Percentiles rank a stretch among this genome's conserved stretches.
These are phyloP conservation scores for Teunomyces stri DNA, from an alignment of 805 yeast species.

Conservation along the genomic window DNA sequence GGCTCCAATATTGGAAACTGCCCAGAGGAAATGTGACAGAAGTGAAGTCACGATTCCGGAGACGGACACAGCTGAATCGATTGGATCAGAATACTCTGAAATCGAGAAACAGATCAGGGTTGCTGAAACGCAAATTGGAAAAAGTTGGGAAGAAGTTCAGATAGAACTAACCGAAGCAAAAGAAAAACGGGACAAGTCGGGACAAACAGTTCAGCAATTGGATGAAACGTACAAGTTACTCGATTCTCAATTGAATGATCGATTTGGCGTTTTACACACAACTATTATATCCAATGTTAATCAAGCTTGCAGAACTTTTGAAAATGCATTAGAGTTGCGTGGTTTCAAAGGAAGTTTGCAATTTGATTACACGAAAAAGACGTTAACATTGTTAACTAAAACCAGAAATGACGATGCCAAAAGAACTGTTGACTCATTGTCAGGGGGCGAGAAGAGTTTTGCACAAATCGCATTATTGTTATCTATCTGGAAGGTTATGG, in stretches of 20 bases:
- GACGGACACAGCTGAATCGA: slow-evolving; percentile 44
- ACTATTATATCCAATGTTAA: slow-evolving; percentile 28
- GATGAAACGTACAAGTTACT: slow-evolving; percentile 23
- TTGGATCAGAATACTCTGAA: slow-evolving; percentile 47
- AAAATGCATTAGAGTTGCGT: slow-evolving; percentile 58
- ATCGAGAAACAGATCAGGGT: slow-evolving; percentile 47
- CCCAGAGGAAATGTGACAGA: slow-evolving; percentile 44
- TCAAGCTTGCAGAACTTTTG: slow-evolving; percentile 46
- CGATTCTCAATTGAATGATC: slow-evolving; percentile 27
- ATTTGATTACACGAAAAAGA: slow-evolving; percentile 54
- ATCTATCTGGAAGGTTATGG: slow-evolving; percentile 93
- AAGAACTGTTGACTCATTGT: slow-evolving; percentile 75
- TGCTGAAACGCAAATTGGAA: slow-evolving; percentile 54
- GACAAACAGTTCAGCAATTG: slow-evolving; percentile 36
- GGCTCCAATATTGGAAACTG: slow-evolving; percentile 20
- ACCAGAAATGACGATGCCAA: slow-evolving; percentile 57
- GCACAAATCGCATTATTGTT: slow-evolving; percentile 84
- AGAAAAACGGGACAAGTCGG: slow-evolving; percentile 41
- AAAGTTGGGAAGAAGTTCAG: slow-evolving; percentile 55
- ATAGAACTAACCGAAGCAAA: slow-evolving; percentile 45
- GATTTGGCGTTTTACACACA: slow-evolving; percentile 33
- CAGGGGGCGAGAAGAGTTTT: slow-evolving; percentile 97
- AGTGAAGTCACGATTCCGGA: slow-evolving; percentile 43
- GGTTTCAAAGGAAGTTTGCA: slow-evolving; percentile 71
- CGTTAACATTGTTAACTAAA: slow-evolving; percentile 57